A percentile compares a stretch with the other conserved stretches of the same genome.
phyloP scores from a whole-genome alignment of 306 rosid species.

The Lablab purpureus region DNA sequence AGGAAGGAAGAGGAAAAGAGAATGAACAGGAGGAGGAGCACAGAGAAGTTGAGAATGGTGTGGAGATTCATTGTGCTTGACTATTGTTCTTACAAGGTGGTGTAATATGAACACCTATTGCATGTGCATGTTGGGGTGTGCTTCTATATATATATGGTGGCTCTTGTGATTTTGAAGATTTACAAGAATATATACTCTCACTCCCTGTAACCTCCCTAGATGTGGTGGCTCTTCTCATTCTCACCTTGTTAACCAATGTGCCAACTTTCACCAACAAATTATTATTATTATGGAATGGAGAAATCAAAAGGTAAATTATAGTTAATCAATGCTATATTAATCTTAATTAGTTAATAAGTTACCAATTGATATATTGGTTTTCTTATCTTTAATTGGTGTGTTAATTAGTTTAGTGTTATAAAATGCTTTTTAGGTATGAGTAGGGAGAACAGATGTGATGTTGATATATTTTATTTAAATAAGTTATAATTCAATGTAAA shows the following conservation, averaged over 20 bases:
- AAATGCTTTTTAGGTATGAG: too few species aligned
- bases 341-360: background rate
- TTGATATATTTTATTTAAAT: too few species aligned
- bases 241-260: background rate
- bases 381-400: too few species aligned
- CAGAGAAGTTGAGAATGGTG: slow-evolving; percentile 33
- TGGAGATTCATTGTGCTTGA: slow-evolving; percentile 7
- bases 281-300: background rate
- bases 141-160: background rate
- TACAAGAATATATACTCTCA: background rate
- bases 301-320: background rate
- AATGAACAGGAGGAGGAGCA: slow-evolving; percentile 42
- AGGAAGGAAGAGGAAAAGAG: slow-evolving; percentile 42
- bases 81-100: background rate
- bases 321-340: background rate
- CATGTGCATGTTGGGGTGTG: background rate
- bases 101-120: background rate
- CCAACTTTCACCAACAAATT: slow-evolving; percentile 8
- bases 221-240: background rate
- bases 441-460: too few species aligned
- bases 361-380: too few species aligned
- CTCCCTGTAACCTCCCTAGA: too few species aligned
- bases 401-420: too few species aligned
- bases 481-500: too few species aligned
- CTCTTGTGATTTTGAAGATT: background rate